A percentile compares a stretch with the other conserved stretches of the same genome.
These are phyloP conservation scores for Lachancea sp. DNA, from an alignment of 805 yeast genomes.

Conservation along the genomic window DNA sequence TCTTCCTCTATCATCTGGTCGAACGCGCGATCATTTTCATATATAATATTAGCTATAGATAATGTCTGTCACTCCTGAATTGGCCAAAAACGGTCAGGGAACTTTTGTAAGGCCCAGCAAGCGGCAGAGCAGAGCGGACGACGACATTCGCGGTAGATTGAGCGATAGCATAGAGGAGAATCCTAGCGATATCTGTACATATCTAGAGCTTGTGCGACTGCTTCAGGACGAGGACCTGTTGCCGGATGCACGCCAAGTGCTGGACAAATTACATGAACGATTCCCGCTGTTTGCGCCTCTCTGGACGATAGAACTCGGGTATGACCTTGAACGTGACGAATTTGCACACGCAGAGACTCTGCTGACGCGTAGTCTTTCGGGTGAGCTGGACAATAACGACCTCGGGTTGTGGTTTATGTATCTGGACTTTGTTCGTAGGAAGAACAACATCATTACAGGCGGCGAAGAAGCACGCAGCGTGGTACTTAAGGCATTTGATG, in stretches of 20 bases:
- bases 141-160: conserved; percentile 52
- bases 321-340: conserved; percentile 59
- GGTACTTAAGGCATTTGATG: conserved; percentile 75
- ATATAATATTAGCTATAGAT: background rate
- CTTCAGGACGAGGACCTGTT: conserved; percentile 48
- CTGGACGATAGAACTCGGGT: conserved; percentile 71
- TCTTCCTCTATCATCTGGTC: background rate
- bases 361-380: conserved; percentile 56
- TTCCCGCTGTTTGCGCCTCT: conserved; percentile 64
- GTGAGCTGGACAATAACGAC: conserved; percentile 37
- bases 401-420: conserved; percentile 73
- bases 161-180: conserved; percentile 47
- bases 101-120: conserved; percentile 10
- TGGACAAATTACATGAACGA: conserved; percentile 50
- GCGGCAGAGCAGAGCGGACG: conserved; percentile 7
- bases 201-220: conserved; percentile 49
- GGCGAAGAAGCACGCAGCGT: conserved; percentile 73
- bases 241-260: conserved; percentile 52
- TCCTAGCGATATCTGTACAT: conserved; percentile 48
- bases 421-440: conserved; percentile 66
- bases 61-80: conserved; percentile 13
- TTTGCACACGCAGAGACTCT: conserved; percentile 45
- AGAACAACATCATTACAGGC: conserved; percentile 63
- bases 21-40: background rate
- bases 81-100: conserved; percentile 5